Base-by-base conservation (phyloP, 2,329 filamentous ascomycete genomes). In the Ophiostoma sp. region DNA sequence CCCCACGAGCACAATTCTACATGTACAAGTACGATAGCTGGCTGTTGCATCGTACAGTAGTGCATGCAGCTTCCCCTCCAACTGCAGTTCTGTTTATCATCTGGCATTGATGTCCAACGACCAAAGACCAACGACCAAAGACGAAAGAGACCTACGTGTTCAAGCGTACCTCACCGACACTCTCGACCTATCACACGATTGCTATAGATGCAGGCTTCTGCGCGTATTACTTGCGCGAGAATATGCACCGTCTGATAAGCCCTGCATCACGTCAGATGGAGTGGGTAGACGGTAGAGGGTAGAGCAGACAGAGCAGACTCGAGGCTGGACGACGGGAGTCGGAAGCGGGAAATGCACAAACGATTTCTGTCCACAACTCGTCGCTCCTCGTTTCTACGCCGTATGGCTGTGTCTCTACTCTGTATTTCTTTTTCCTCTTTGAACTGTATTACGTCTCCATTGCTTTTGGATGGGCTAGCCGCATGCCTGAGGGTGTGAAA, bases 221-320 rank as follows among this genome's bases (percentile, higher is more conserved):
- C 14, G 65, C 60, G 67, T 68, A 66, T 42, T 58, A 11, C 52
- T 14, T 9, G n/a, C 67, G 11, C 52, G 3, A 16, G 65, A 49
- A 60, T 47, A 42, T 18, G 47, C 64, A 60, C 42, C 27, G 49
- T 7, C 7, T 18, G 18, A 55, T 36, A 55, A 55, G 49, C 49
- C 27, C n/a, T 55, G 49, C 45, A 5, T 60, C 55, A 60, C 27
- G 55, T 55, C 55, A 60, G 55, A 38, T 60, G 55, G 18, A 44
- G 42, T 12, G 52, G 55, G 45, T 47, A 47, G 45, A 47, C 12
- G 6, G 45, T 16, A 16, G 8, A 45, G 5, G 12, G 14, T 7
- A 55, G 49, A 52, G 47, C 11, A 47, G 42, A 5, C 3, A 6
- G 9, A 12, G 42, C 7, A 8, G 42, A 45, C 9, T 45, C 27